phyloP scores from a whole-genome alignment of 305 asterid species.

The Stenogyne calaminthoides region DNA sequence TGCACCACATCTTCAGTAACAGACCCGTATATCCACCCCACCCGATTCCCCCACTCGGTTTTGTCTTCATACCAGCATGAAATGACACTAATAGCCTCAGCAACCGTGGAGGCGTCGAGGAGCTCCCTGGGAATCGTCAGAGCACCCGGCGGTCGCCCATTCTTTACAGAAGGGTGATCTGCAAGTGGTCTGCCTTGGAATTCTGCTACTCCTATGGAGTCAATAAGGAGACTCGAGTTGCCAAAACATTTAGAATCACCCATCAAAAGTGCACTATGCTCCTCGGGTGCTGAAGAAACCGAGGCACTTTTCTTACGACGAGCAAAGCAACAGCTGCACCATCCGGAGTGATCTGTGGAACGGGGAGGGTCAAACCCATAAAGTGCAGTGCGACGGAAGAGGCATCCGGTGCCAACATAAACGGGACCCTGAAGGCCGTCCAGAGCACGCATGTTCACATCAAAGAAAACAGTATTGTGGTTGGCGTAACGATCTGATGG shows the following conservation, averaged over 20 bases:
- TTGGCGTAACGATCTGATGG: constrained; percentile 84
- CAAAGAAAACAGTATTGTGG: constrained; percentile 81
- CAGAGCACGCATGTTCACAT: constrained; percentile 80
- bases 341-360: constrained; percentile 57
- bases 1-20: constrained; percentile 96
- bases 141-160: constrained; percentile 92
- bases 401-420: constrained; percentile 87
- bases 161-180: constrained; percentile 85
- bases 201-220: constrained; percentile 88
- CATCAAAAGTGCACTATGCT: constrained; percentile 74
- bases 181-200: constrained; percentile 95
- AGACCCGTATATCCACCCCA: constrained; percentile 96
- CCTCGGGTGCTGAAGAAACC: constrained; percentile 57
- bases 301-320: constrained; percentile 48
- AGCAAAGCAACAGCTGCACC: constrained; percentile 63
- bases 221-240: constrained; percentile 78
- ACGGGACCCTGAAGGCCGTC: constrained; percentile 90
- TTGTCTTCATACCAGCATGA: constrained; percentile 98
- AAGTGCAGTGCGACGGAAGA: constrained; percentile 69
- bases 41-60: constrained; percentile 96
- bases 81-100: constrained; percentile 92
- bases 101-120: constrained; percentile 88
- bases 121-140: constrained; percentile 78
- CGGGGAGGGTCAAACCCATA: constrained; percentile 82
- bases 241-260: constrained; percentile 86